Base-by-base conservation (phyloP, 1,284 basidiomycete genomes). In the Pseudozyma thailandica region DNA sequence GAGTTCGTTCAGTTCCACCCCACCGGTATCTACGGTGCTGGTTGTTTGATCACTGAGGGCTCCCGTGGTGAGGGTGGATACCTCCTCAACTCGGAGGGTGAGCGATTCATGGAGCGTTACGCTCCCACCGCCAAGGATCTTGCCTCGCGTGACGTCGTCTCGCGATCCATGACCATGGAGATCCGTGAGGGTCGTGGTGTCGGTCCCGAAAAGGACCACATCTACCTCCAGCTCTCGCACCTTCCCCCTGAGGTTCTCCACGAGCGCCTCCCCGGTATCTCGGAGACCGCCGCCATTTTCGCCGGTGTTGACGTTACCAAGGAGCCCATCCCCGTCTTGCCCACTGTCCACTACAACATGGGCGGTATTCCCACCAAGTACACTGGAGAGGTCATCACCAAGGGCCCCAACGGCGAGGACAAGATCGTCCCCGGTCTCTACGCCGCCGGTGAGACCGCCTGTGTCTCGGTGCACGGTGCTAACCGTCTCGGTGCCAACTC, bases 1-100 rank as follows among this genome's bases (percentile, higher is more conserved):
- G 96, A 99, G 85, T 99, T 99, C 83, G 94, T 98, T 41, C 96
- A 99, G 85, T 99, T 99, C 92, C 96, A 98, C 85, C 96, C 96
- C 9, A 98, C 96, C 45, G 96, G 96, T 86, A 98, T 99, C 82
- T 99, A 98, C 84, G 96, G 96, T 79, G 95, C 96, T 75, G 96
- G 96, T 57, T 99, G 96, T 85, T 87, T 99, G 74, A 98, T 98
- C 84, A 98, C 95, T 26, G 95, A 98, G 87, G 94, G 94, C 77
- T 97, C 95, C 75, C 93, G 96, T 85, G 96, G 96, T 84, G 96
- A 99, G 86, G 96, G 96, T 86, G 96, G 96, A 77, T 98, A 98
- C 86, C 87, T 99, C 75, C 87, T 99, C 84, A 98, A 99, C 87
- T 93, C 93, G 10, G 92, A 98, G 87, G 96, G 96, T 84, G 96